Percentiles rank a stretch among this genome's conserved stretches.
Conservation (phyloP, 306 rosid species). For the Glycyrrhiza uralensis region DNA sequence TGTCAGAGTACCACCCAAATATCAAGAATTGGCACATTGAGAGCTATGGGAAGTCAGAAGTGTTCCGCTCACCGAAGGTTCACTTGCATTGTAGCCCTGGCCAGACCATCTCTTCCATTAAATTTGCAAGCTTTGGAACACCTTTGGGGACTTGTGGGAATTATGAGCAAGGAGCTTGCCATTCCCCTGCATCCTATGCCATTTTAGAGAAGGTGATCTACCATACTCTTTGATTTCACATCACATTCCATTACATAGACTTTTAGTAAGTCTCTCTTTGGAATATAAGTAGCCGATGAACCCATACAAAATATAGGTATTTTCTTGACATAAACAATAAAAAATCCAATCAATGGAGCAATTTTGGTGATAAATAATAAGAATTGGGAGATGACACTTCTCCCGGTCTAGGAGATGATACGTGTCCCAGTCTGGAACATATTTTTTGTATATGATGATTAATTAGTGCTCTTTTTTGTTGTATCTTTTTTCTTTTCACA, state of each 20-base stretch:
- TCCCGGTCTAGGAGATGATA: too few species aligned
- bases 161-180: slow-evolving; percentile 63
- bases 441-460: too few species aligned
- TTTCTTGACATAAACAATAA: too few species aligned
- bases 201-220: slow-evolving; percentile 59
- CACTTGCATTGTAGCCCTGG: slow-evolving; percentile 63
- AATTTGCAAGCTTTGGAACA: slow-evolving; percentile 83
- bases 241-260: not conserved
- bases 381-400: too few species aligned
- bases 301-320: too few species aligned
- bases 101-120: slow-evolving; percentile 60
- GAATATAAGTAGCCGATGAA: too few species aligned
- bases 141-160: slow-evolving; percentile 76
- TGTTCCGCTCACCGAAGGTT: slow-evolving; percentile 40
- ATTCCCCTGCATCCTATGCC: slow-evolving; percentile 51
- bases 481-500: slow-evolving; percentile 13
- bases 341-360: too few species aligned
- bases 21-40: slow-evolving; percentile 43
- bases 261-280: not conserved
- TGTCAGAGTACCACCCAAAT: slow-evolving; percentile 44
- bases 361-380: too few species aligned
- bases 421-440: too few species aligned
- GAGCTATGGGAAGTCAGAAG: slow-evolving; percentile 40
- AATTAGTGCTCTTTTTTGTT: not conserved
- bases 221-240: not conserved